Evolutionary conservation across 2,329 filamentous ascomycete species (phyloP).

Genomic region (Helicocarpus griseus): DNA sequence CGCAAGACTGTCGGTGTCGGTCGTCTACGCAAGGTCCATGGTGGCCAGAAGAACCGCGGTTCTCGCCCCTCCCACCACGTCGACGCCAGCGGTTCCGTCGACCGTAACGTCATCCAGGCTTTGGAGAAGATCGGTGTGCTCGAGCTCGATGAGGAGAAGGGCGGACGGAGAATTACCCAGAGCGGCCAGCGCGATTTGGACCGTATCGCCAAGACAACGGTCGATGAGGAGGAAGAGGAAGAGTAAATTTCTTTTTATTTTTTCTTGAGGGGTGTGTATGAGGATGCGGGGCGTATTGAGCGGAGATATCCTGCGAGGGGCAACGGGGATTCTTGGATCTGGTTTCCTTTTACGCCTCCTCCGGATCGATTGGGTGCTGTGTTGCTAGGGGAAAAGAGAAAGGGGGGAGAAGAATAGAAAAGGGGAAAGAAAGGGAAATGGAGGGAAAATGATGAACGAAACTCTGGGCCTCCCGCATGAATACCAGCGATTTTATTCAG

Average conservation of each 20-base stretch:
- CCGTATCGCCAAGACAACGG: constrained; percentile 72
- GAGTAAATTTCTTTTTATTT: not conserved
- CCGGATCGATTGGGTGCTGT: not conserved
- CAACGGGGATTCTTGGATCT: not conserved
- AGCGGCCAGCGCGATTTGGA: constrained; percentile 98
- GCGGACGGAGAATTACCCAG: constrained; percentile 96
- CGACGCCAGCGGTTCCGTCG: constrained; percentile 86
- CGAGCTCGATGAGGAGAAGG: constrained; percentile 97
- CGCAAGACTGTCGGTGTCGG: constrained; percentile 99
- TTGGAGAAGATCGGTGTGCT: constrained; percentile 99
- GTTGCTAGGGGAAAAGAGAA: not conserved
- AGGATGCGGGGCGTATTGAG: not conserved
- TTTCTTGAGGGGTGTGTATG: not conserved
- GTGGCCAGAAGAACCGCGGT: constrained; percentile 94
- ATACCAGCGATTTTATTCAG: constrained; percentile 2
- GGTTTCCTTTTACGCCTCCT: not conserved
- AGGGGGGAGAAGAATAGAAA: not conserved
- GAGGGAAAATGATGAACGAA: not conserved
- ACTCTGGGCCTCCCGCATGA: not conserved
- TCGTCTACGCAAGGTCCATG: constrained; percentile 93
- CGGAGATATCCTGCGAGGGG: not conserved
- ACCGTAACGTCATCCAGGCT: constrained; percentile 94
- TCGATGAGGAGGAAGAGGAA: constrained; percentile 37
- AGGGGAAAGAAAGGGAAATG: not conserved
- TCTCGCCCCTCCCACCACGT: constrained; percentile 87